Evolutionary conservation across 2,329 filamentous ascomycete species (phyloP), one percentile per base, ranked within the genome.

Genomic region (Coniochaeta ligniaria): DNA sequence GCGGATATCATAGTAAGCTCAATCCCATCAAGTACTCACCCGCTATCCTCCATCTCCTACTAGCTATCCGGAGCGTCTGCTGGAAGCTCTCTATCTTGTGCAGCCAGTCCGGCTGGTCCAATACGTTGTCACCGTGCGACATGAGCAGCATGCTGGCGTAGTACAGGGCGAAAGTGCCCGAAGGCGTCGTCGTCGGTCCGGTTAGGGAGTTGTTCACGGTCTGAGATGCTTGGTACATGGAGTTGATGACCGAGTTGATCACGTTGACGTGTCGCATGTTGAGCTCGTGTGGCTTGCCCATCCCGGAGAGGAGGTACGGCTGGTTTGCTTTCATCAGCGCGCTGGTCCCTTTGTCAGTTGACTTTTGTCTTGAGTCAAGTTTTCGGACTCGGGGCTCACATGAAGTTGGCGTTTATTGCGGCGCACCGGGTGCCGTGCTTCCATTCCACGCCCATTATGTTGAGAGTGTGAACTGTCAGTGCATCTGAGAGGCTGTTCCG

Each of bases 301-400:
- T 59, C 16, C 60, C 62, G 35, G 62, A 45, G 26, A 66, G 62
- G 33, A 71, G 62, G n/a, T 64, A 62, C 16, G 66, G 64, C 24
- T 69, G 63, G 60, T 70, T 68, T 62, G 71, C 62, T 62, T 69
- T 70, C 65, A 71, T 66, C 24, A 71, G 61, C 50, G 68, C 65
- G 59, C 68, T 71, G 59, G 33, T 41, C 35, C 22, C n/a, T 45
- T 47, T 60, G 62, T 66, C 60, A 65, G 64, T 57, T 28, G 61
- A 38, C 59, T 41, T 36, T 50, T n/a, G n/a, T 33, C 57, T 24
- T 16, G 22, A 8, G 26, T 14, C 8, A 47, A 24, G 43, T 2
- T 6, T 47, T 9, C 43, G n/a, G 45, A 60, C 57, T 20, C 58
- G 58, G 56, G 55, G n/a, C 61, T 65, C 64, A 71, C 69, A 70